phyloP scores from a whole-genome alignment of 108 stramenopile genomes.

The Skeletonema grethae region DNA sequence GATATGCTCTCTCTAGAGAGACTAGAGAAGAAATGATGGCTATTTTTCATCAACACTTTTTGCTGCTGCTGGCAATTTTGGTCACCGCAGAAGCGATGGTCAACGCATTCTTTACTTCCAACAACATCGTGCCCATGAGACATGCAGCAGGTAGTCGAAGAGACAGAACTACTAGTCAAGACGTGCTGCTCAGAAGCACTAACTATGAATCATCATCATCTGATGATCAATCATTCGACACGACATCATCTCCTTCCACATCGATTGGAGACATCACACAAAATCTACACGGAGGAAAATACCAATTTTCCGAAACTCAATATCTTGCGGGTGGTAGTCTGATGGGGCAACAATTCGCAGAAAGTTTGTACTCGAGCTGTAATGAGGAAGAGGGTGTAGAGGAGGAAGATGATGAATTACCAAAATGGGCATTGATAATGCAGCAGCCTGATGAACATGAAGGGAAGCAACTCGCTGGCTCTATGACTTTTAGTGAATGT shows the following conservation, averaged over 20 bases:
- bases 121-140: too few species aligned
- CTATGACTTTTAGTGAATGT: neutral
- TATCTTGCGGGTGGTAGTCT: constrained; percentile 6
- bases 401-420: neutral
- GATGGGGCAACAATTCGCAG: constrained; percentile 24
- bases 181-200: too few species aligned
- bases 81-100: too few species aligned
- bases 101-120: too few species aligned
- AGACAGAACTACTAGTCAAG: too few species aligned
- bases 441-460: neutral
- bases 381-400: neutral
- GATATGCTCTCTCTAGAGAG: too few species aligned
- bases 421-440: constrained; percentile 6
- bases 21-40: too few species aligned
- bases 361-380: constrained; percentile 18
- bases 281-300: constrained; percentile 25
- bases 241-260: neutral
- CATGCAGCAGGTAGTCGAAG: too few species aligned
- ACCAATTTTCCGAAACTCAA: constrained; percentile 19
- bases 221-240: too few species aligned
- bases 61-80: too few species aligned
- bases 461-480: constrained; percentile 3
- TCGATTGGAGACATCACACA: constrained; percentile 12
- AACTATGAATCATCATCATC: too few species aligned
- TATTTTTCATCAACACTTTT: too few species aligned